Base-by-base conservation (phyloP, 805 yeast species). In the Schwanniomyces pseudopolymorphus region DNA sequence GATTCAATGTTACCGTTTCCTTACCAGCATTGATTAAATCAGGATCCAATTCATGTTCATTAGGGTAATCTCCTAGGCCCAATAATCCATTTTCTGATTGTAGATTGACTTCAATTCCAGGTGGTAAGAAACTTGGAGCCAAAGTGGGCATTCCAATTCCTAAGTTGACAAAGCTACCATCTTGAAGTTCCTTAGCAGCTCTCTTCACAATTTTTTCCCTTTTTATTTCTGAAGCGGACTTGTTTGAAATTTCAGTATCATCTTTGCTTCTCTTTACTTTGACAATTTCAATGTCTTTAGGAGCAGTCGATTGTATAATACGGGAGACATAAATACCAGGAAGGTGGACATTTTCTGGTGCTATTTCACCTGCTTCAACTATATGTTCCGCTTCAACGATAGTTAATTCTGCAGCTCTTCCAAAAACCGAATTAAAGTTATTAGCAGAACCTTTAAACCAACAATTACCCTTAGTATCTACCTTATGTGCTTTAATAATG, bases 381-480 rank as follows among this genome's bases (percentile, higher is more conserved):
- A 76, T 75, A 46, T 74, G 61, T 50, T 77, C 80, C n/a, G 79
- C 80, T 60, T 77, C 80, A 2, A 75, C 80, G 40, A 77, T 67
- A n/a, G 79, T 74, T 28, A 67, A 51, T 35, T 62, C 64, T 6
- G 78, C 78, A 22, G 74, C 75, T 47, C 72, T 63, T n/a, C 77
- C 81, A 59, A 77, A 69, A 6, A 66, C 69, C 14, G 61, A 56
- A 50, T 77, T 77, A 63, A 77, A 77, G 56, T 74, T 76, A 49
- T 68, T 63, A 1, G 80, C 72, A 10, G 80, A 61, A 9, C 77
- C 77, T 43, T 64, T 60, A 58, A 76, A 76, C 64, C 70, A 67
- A 47, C 78, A 70, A 49, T 77, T 77, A 4, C 81, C 81, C 14
- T 63, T 56, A 2, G 66, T 66, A 48, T 77, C 81, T 4, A 72